Percentiles rank a stretch among this genome's conserved stretches.
phyloP scores from a whole-genome alignment of 495 filamentous ascomycete species.

The Lasiosphaeriaceae sp. region DNA sequence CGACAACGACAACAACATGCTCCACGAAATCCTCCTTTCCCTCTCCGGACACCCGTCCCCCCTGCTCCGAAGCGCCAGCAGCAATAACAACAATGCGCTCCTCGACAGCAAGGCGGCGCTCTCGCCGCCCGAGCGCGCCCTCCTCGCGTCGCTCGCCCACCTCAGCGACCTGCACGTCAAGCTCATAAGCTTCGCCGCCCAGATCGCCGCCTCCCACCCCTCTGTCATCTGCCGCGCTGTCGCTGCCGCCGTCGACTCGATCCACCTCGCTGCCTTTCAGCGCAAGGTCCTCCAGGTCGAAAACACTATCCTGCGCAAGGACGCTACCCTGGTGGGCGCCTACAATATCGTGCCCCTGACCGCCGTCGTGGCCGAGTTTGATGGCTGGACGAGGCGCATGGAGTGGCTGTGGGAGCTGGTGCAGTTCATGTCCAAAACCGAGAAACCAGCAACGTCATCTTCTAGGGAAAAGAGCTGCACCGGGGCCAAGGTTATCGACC shows the following conservation, averaged over 20 bases:
- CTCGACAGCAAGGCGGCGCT: conserved; percentile 42
- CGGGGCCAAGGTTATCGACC: conserved; percentile 71
- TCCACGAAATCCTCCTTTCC: conserved; percentile 94
- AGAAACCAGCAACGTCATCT: conserved; percentile 4
- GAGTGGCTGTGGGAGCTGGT: conserved; percentile 80
- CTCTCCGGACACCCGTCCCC: conserved; percentile 91
- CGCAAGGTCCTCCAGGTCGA: conserved; percentile 82
- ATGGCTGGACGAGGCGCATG: conserved; percentile 75
- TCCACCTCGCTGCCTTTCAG: conserved; percentile 75
- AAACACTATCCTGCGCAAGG: conserved; percentile 64
- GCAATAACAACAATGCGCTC: conserved; percentile 30
- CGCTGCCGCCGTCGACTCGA: conserved; percentile 69
- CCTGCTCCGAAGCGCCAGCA: conserved; percentile 56
- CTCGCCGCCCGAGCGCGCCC: conserved; percentile 74
- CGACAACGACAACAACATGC: conserved; percentile 58
- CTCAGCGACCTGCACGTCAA: conserved; percentile 72
- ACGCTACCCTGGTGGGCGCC: conserved; percentile 71
- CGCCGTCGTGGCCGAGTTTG: conserved; percentile 75
- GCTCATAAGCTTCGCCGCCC: conserved; percentile 57
- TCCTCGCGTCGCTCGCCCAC: conserved; percentile 70
- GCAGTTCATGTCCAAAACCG: conserved; percentile 53
- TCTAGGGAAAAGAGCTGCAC: conserved; percentile 15
- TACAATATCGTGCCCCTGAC: conserved; percentile 92
- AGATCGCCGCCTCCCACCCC: conserved; percentile 63
- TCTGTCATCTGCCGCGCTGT: conserved; percentile 84